Base-by-base conservation (phyloP, 2,329 filamentous ascomycete genomes). In the Plenodomus lindquistii region DNA sequence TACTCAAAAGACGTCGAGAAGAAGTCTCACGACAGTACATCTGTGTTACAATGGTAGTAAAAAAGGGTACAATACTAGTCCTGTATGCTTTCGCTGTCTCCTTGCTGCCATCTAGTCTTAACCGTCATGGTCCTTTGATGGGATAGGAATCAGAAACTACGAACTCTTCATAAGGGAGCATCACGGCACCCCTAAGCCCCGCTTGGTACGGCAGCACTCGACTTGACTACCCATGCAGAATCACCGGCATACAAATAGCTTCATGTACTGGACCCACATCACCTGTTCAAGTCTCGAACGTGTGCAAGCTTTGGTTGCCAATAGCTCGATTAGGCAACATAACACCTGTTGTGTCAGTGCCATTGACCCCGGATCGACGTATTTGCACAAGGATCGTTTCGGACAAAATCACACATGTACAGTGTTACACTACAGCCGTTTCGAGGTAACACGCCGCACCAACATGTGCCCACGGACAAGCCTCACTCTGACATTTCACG, bases 401-500 rank as follows among this genome's bases (percentile, higher is more conserved):
- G 27, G 46, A 48, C 40, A 41, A 31, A 18, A 38, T 24, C 19
- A 21, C 39, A 22, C 18, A 35, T 43, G 45, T 31, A 16, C 42
- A 2, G 18, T 3, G 55, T 55, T 40, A 43, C 49, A 58, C 59
- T 16, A 35, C 42, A 41, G 42, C 49, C 50, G 46, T 53, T 54
- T 24, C 11, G 27, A 31, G 48, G 55, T 61, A 29, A 45, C 48
- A 61, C 55, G n/a, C 35, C 50, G 20, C 41, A 48, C 37, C 37
- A 6, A 34, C 40, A 47, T 42, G 42, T 39, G 46, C 40, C 19
- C 47, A 24, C 38, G 52, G 48, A 37, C 41, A 45, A 31, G 42
- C 52, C 38, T 54, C 48, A 51, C 34, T 49, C 44, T 47, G 44
- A 45, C 50, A 59, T 50, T 37, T 24, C 48, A 48, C 54, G 52